Base-by-base conservation (phyloP, 2,329 filamentous ascomycete species). In the Botryotinia convoluta region DNA sequence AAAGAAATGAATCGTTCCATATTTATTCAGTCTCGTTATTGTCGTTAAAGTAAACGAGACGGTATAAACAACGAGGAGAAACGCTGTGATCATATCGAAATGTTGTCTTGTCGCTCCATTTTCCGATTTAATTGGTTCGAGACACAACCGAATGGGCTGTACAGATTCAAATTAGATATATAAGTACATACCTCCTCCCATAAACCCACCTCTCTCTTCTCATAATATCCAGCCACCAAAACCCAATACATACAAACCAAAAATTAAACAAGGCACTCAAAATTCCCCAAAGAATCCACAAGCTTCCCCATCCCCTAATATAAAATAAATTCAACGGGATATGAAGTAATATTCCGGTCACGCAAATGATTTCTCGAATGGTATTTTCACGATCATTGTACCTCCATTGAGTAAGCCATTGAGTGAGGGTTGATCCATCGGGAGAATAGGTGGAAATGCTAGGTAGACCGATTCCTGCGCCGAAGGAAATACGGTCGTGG, bases 201-300 rank as follows among this genome's bases (percentile, higher is more conserved):
- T 62, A 62, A 42, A 62, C 35, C 37, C 37, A 42, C 8, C 26
- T 62, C 60, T 62, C 37, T 22, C 60, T 37, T 2, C 60, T 62
- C 60, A 62, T 42, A 20, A 62, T 42, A 62, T 62, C 37, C 26
- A 63, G 10, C 37, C 61, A 44, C 60, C 60, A 63, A 62, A 63
- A 63, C 1, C 37, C 61, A 29, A 63, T 20, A 63, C 61, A 63
- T 16, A 61, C 59, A 44, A 44, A 42, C 26, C 37, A 20, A 44
- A 63, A 32, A 63, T 62, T 62, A 16, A 62, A 62, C 35, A n/a
- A 14, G 1, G 60, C 35, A 26, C 60, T 62, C 10, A 18, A 0
- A 18, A 62, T 42, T 12, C 35, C 37, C 60, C 60, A 39, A 4
- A 62, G 32, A n/a, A 62, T n/a, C 60, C 60, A 62, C 16, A 62